Evolutionary conservation across 345 rosid species (phyloP), one percentile per base, ranked within the genome.

Genomic region (Populus tremula): DNA sequence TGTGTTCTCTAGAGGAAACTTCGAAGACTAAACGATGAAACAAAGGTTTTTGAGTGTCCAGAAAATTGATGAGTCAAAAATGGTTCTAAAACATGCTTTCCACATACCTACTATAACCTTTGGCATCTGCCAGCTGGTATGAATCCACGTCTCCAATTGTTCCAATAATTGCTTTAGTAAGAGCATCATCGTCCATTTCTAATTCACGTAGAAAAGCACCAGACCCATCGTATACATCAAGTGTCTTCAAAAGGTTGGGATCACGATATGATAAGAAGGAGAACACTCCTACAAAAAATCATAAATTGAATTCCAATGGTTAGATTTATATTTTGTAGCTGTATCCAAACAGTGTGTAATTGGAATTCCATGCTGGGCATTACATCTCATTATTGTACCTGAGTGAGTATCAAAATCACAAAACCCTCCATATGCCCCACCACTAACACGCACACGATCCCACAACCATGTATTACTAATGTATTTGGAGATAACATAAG

Each of bases 371-470:
- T 29, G 66, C 74, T 29, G 71, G 25, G 43, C 62, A 43, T 41
- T 20, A 74, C 13, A 41, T 23, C 45, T 66, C 11, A 29, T 67
- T 20, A 18, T 66, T 72, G 45, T 76, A 93, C 99, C 99, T 80
- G 99, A 93, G 84, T 93, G 94, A 31, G 95, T 87, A 88, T 96
- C 98, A 9, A 96, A 92, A 84, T 93, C 91, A 27, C 98, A 92
- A 82, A 93, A 93, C 66, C 99, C 98, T 69, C 99, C 99, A 85
- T 96, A 96, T 73, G 98, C 99, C 73, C 99, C 99, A 38, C 99
- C 99, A 39, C 98, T 92, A 49, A 95, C 97, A 74, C 98, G 93
- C 72, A 93, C 96, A 68, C 96, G 92, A 75, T 96, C 97, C 99
- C 99, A 96, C 88, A 96, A 84, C 99, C 99, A 96, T 64, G 98